phyloP scores from a whole-genome alignment of 2,329 filamentous ascomycete genomes.

The Orbilia ellipsospora region DNA sequence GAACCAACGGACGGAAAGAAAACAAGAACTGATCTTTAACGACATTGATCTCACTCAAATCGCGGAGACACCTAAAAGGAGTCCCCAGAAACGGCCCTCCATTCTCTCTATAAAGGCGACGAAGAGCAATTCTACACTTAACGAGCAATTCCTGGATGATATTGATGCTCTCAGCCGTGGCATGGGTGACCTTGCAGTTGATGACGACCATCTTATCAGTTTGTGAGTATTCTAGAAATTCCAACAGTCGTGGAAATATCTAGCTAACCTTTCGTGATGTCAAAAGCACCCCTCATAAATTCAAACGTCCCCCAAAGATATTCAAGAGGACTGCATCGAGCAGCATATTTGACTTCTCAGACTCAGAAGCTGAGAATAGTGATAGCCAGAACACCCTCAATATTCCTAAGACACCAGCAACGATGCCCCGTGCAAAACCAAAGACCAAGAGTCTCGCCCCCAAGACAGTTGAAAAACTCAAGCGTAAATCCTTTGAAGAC shows the following conservation, averaged over 20 bases:
- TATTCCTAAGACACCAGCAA: conserved; percentile 5
- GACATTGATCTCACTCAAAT: not conserved
- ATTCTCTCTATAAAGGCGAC: conserved; percentile 16
- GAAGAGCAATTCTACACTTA: not conserved
- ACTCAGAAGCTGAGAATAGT: conserved; percentile 37
- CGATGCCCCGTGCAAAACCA: conserved; percentile 23
- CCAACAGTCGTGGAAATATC: not conserved
- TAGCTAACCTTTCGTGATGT: not conserved
- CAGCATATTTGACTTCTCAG: conserved; percentile 42
- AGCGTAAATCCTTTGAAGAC: conserved; percentile 37
- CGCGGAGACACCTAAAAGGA: conserved; percentile 9
- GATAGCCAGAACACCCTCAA: not conserved
- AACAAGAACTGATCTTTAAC: not conserved
- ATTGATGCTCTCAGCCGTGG: conserved; percentile 35
- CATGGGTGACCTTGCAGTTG: conserved; percentile 35
- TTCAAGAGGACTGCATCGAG: conserved; percentile 30
- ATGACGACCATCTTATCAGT: conserved; percentile 31
- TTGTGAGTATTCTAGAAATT: conserved; percentile 28
- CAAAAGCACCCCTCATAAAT: conserved; percentile 39
- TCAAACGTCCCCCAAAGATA: conserved; percentile 42
- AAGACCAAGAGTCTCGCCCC: conserved; percentile 30
- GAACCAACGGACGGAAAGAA: conserved; percentile 5
- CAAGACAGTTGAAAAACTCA: conserved; percentile 27
- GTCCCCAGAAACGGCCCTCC: conserved; percentile 13
- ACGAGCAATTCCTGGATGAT: conserved; percentile 4